These are phyloP conservation scores for Pyrenophora tritici-repentis DNA, from an alignment of 2,329 filamentous ascomycete species.

Conservation along the genomic window DNA sequence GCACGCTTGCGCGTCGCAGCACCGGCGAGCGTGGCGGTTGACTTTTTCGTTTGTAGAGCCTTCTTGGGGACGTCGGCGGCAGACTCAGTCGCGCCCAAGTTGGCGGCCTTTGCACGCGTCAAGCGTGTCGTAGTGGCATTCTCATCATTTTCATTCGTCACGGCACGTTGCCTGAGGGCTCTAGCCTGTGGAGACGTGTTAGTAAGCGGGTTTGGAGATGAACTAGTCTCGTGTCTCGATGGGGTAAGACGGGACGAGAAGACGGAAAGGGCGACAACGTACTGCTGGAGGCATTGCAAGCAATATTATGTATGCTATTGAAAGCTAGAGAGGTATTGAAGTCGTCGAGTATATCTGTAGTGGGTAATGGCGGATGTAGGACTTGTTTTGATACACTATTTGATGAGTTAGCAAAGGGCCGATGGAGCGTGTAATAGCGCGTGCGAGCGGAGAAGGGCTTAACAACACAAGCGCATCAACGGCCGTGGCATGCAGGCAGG, in stretches of 20 bases:
- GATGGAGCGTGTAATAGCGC: constrained; percentile 16
- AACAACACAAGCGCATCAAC: constrained; percentile 30
- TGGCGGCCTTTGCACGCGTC: constrained; percentile 89
- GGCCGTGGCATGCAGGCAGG: constrained; percentile 23
- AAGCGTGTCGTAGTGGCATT: constrained; percentile 78
- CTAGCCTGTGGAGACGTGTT: constrained; percentile 63
- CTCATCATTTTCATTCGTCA: constrained; percentile 94
- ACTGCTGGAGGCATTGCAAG: constrained; percentile 61
- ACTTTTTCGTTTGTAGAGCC: constrained; percentile 52
- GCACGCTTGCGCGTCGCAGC: constrained; percentile 71
- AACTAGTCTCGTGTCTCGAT: constrained; percentile 11
- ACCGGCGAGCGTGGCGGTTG: constrained; percentile 45
- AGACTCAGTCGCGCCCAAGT: constrained; percentile 58
- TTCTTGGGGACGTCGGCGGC: constrained; percentile 64
- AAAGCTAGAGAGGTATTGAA: constrained; percentile 37
- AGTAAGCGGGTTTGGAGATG: constrained; percentile 33
- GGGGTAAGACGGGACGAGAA: constrained; percentile 14
- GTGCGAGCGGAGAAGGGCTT: constrained; percentile 25
- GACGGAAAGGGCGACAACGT: constrained; percentile 44
- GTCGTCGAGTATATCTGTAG: constrained; percentile 30
- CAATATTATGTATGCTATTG: constrained; percentile 45
- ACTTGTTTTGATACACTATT: constrained; percentile 48
- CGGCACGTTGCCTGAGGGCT: constrained; percentile 72
- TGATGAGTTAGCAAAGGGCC: constrained; percentile 33
- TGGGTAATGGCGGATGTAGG: constrained; percentile 33